Evolutionary conservation across 2,329 filamentous ascomycete species (phyloP).

Genomic region (Conoideocrella luteorostrata): DNA sequence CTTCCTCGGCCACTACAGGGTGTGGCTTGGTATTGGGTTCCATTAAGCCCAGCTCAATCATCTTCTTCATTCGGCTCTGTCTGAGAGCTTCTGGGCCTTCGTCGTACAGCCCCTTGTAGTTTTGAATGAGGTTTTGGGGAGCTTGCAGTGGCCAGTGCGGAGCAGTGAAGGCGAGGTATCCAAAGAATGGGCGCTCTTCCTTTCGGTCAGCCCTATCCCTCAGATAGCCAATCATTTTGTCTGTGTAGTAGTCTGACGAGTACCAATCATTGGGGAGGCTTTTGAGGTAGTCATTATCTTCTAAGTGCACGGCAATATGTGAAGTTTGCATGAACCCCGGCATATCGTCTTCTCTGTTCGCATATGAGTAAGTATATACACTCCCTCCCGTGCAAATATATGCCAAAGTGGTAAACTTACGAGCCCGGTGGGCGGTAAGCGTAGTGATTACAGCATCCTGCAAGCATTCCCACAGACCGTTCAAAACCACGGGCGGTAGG

Average conservation of each 20-base stretch:
- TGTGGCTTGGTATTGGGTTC: conserved; percentile 42
- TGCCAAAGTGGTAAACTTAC: too few relatives aligned
- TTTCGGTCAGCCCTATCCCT: conserved; percentile 37
- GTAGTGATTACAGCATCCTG: conserved; percentile 51
- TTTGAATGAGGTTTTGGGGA: conserved; percentile 45
- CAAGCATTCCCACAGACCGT: conserved; percentile 51
- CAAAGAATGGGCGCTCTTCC: conserved; percentile 46
- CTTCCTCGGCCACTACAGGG: conserved; percentile 40
- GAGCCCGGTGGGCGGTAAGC: too few relatives aligned
- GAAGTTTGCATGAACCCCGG: too few relatives aligned
- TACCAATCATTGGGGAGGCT: conserved; percentile 46
- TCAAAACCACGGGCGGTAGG: conserved; percentile 54
- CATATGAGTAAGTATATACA: too few relatives aligned
- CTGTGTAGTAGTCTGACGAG: conserved; percentile 45
- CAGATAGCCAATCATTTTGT: conserved; percentile 46
- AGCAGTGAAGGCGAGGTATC: conserved; percentile 54
- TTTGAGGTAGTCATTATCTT: too few relatives aligned
- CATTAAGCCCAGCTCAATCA: conserved; percentile 53
- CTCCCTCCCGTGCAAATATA: too few relatives aligned
- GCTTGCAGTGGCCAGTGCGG: conserved; percentile 60
- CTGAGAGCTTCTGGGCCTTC: conserved; percentile 53
- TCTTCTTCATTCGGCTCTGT: conserved; percentile 42
- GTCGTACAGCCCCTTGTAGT: conserved; percentile 54
- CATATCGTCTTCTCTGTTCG: too few relatives aligned
- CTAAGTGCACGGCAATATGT: too few relatives aligned